Percentiles rank a stretch among this genome's conserved stretches.
Conservation (phyloP, 2,329 filamentous ascomycete genomes). For the Trichoderma sp. region DNA sequence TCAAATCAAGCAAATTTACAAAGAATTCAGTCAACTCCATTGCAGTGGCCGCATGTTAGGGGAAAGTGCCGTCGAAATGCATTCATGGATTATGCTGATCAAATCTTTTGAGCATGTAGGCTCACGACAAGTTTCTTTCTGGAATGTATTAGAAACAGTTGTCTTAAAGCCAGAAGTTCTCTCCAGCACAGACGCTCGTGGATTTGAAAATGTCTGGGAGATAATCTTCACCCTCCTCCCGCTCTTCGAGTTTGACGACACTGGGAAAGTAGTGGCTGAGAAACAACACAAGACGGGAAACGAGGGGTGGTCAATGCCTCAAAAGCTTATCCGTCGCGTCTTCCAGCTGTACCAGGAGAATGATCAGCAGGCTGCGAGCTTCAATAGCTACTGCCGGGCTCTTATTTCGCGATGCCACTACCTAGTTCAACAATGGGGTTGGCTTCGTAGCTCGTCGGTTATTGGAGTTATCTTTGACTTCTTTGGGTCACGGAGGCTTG, state of each 20-base stretch:
- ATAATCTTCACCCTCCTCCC: constrained; percentile 62
- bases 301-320: constrained; percentile 64
- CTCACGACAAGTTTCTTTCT: constrained; percentile 58
- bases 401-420: constrained; percentile 62
- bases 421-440: constrained; percentile 66
- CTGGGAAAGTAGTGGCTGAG: constrained; percentile 48
- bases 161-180: constrained; percentile 34
- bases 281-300: constrained; percentile 32
- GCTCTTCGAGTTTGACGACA: constrained; percentile 59
- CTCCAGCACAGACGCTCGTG: constrained; percentile 43
- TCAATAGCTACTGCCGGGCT: constrained; percentile 66
- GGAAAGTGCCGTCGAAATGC: constrained; percentile 44
- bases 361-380: constrained; percentile 56
- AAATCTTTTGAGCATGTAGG: constrained; percentile 51
- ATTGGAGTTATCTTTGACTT: constrained; percentile 67
- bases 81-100: constrained; percentile 62
- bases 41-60: constrained; percentile 55
- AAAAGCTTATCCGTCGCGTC: constrained; percentile 57
- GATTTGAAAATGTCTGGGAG: constrained; percentile 60
- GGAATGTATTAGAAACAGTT: constrained; percentile 55
- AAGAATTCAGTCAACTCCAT: constrained; percentile 46
- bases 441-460: constrained; percentile 58
- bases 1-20: constrained; percentile 49
- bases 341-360: constrained; percentile 61
- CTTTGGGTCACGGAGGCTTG: constrained; percentile 62